Percentiles rank a stretch among this genome's conserved stretches.
phyloP scores from a whole-genome alignment of 2,329 filamentous ascomycete genomes.

The Volutella citrinella region DNA sequence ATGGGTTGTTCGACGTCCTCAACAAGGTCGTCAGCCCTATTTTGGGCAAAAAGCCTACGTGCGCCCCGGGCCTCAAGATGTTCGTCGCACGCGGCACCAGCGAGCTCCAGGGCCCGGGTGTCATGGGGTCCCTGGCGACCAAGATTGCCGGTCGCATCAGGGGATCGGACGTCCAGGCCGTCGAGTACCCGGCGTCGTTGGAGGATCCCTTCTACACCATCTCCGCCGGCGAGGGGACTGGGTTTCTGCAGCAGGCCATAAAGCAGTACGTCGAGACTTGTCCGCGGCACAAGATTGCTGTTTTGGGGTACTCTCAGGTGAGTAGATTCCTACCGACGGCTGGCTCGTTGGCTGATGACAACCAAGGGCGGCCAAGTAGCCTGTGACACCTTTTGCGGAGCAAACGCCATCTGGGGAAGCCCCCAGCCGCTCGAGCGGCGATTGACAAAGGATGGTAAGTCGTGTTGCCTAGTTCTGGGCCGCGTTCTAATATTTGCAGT shows the following conservation, averaged over 20 bases:
- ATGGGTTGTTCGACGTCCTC: too few relatives aligned
- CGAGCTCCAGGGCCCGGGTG: conserved; percentile 33
- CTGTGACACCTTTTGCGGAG: conserved; percentile 37
- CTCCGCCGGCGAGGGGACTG: conserved; percentile 33
- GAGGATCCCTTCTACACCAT: conserved; percentile 28
- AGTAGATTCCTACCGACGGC: too few relatives aligned
- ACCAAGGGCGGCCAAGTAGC: conserved; percentile 40
- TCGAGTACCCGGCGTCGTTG: conserved; percentile 39
- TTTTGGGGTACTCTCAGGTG: conserved; percentile 42
- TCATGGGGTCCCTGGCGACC: conserved; percentile 30
- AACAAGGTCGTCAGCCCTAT: too few relatives aligned
- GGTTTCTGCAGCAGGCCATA: conserved; percentile 29
- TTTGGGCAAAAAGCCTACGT: too few relatives aligned
- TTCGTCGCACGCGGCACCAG: conserved; percentile 37
- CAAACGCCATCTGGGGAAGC: conserved; percentile 22
- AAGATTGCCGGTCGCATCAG: conserved; percentile 30
- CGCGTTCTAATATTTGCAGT: conserved; percentile 28
- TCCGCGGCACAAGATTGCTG: conserved; percentile 37
- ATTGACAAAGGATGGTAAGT: conserved; percentile 34
- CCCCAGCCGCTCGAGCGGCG: conserved; percentile 27
- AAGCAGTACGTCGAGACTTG: conserved; percentile 32
- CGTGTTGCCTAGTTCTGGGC: too few relatives aligned
- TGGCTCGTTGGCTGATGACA: too few relatives aligned
- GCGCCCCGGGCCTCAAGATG: conserved; percentile 37
- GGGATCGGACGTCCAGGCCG: conserved; percentile 31